Base-by-base conservation (phyloP, 441 rosid species). In the Isatis lusitanica region DNA sequence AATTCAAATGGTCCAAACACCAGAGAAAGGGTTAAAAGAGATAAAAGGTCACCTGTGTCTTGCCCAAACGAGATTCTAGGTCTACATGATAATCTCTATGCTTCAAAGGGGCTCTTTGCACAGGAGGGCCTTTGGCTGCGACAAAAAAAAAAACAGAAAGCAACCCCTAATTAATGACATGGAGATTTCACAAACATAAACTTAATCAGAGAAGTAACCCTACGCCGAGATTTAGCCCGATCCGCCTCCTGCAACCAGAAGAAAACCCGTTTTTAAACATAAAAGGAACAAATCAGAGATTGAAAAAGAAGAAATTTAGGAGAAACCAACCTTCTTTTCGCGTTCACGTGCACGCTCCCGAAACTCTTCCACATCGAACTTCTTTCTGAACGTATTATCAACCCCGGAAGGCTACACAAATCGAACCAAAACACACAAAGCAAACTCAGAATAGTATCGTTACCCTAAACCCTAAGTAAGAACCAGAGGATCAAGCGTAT, bases 11-110 rank as follows among this genome's bases (percentile, higher is more conserved):
- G 6, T 18, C 30, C 10, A 10, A 7, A 21, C 0, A 21, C 9
- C 0, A 42, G 15, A 26, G 0, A 18, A 5, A 39, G 39, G 66
- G 8, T 5, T 5, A 53, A 65, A 16, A 69, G 21, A 57, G 35
- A 73, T 55, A 1, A 52, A 74, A 73, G 28, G 16, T 39, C 9
- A 85, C 97, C 93, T 93, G 98, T 30, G 99, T 95, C 79, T 95
- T 95, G 30, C 98, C 99, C 66, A 93, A 61, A 43, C 99, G 97
- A 80, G 97, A 93, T 65, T 91, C 97, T 8, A 93, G 91, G 82
- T 93, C 98, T 5, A 93, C 99, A 79, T 91, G 88, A 79, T 88
- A 91, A 81, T 96, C 98, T 82, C 99, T 87, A 76, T 96, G 99
- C 88, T 96, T 91, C 84, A 96, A 83, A 4, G 98, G 99, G 47